Evolutionary conservation across 768 basidiomycete genomes (phyloP), one percentile per base, ranked within the genome.

Genomic region (Lactarius deliciosus): DNA sequence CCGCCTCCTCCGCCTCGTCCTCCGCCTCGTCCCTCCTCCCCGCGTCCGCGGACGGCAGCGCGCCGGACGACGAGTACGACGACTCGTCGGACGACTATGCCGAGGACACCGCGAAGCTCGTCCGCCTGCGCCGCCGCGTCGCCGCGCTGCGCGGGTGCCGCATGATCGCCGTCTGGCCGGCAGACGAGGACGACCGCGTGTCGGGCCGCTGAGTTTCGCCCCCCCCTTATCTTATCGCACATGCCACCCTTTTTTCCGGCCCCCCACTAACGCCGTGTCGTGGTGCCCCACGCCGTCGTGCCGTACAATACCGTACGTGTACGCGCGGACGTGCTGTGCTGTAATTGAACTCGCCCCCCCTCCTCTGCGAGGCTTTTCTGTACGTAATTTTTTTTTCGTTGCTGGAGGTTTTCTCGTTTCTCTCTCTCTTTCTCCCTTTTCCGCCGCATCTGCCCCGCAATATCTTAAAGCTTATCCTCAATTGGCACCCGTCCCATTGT

Each of bases 151-250:
- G 68, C 34, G 62, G 60, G 2, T 66, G 68, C 40, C 68, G 64
- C 57, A 69, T 71, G 68, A 61, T 69, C 57, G 47, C 68, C 5
- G 68, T 71, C 41, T 71, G 70, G 70, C 64, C 64, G 6, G 32
- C 68, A 6, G 68, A 71, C n/a, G 65, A 69, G 8, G 64, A 65
- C 2, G 68, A 66, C n/a, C 64, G 54, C 36, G 68, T 64, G 36
- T 71, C 70, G 47, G 70, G 70, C 22, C 70, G 68, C 16, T 71
- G 65, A 38, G 25, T 28, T 32, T 32, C 7, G 8, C 36, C 38
- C n/a, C 34, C 53, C 2, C 28, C 61, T n/a, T n/a, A n/a, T n/a
- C n/a, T 63, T 16, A 30, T 59, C 45, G n/a, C 22, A 10, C 18
- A 16, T 45, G 10, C 20, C 47, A 16, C 40, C 40, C 40, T 15